These are phyloP conservation scores for Panellus pusillus DNA, from an alignment of 768 basidiomycete genomes.

Conservation along the genomic window DNA sequence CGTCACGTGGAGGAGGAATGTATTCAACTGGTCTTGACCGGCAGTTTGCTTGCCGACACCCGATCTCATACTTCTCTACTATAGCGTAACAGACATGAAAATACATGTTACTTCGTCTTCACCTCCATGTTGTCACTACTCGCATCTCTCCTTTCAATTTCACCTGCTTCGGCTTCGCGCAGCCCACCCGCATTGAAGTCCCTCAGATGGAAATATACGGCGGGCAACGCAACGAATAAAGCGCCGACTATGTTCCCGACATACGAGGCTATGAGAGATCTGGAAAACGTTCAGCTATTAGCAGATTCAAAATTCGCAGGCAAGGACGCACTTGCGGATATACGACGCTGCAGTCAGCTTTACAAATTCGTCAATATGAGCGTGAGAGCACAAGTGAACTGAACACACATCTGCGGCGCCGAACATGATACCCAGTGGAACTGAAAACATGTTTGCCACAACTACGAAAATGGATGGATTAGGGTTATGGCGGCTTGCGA, in stretches of 20 bases:
- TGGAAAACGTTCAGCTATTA: slow-evolving; percentile 19
- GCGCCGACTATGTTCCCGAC: slow-evolving; percentile 70
- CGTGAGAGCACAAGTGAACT: background rate
- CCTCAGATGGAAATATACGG: slow-evolving; percentile 59
- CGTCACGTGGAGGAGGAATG: too few relatives aligned
- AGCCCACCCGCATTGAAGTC: slow-evolving; percentile 47
- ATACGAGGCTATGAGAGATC: slow-evolving; percentile 64
- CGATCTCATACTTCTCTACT: too few relatives aligned
- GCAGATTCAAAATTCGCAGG: background rate
- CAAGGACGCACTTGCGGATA: slow-evolving; percentile 58
- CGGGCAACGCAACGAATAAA: slow-evolving; percentile 63
- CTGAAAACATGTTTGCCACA: slow-evolving; percentile 75
- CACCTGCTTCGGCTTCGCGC: slow-evolving; percentile 39
- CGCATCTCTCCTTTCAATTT: slow-evolving; percentile 18
- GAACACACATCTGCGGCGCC: slow-evolving; percentile 52
- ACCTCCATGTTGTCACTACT: slow-evolving; percentile 2
- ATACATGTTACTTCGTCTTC: slow-evolving; percentile 6
- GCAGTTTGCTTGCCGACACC: too few relatives aligned
- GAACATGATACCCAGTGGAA: slow-evolving; percentile 72
- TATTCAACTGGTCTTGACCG: too few relatives aligned
- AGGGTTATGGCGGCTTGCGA: background rate
- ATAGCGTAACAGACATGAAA: background rate
- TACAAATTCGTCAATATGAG: too few relatives aligned
- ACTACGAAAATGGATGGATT: slow-evolving; percentile 35
- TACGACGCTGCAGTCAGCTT: slow-evolving; percentile 56